Conservation (phyloP, 2,329 filamentous ascomycete species). For the Sporothrix humicola region DNA sequence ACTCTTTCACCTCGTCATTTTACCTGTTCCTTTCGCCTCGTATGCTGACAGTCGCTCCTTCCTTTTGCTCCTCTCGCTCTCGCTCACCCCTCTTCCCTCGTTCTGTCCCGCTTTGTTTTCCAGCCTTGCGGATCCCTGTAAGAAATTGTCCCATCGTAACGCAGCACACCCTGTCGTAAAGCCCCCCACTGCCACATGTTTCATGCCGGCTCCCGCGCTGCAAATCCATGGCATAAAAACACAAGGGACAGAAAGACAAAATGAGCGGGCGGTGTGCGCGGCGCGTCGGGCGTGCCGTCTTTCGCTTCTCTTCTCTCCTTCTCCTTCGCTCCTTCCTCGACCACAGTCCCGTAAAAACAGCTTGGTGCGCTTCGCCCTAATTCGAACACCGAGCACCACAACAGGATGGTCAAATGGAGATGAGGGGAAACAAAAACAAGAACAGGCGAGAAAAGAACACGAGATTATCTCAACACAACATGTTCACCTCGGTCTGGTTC, state of each 20-base stretch:
- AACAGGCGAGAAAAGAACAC: not conserved
- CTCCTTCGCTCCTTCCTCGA: not conserved
- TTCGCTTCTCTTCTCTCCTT: not conserved
- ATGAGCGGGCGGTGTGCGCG: not conserved
- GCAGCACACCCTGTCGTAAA: not conserved
- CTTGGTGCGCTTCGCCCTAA: constrained; percentile 18
- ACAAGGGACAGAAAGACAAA: not conserved
- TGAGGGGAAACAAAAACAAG: not conserved
- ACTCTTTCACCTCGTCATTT: too few species aligned
- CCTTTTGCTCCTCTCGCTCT: not conserved
- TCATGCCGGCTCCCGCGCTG: constrained; percentile 22
- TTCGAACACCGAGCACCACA: constrained; percentile 20
- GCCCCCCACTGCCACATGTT: constrained; percentile 32
- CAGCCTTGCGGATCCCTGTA: constrained; percentile 27
- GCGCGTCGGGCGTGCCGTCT: not conserved
- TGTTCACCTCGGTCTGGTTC: not conserved
- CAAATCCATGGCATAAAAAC: constrained; percentile 22
- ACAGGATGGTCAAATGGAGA: not conserved
- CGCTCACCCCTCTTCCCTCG: not conserved
- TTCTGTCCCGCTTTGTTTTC: not conserved
- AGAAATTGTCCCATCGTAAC: not conserved
- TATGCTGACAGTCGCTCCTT: not conserved
- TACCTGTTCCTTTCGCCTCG: not conserved
- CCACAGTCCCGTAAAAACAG: not conserved
- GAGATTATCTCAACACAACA: not conserved